Evolutionary conservation across 176 grass and related monocot species (phyloP).

Genomic region (Hordeum vulgare): DNA sequence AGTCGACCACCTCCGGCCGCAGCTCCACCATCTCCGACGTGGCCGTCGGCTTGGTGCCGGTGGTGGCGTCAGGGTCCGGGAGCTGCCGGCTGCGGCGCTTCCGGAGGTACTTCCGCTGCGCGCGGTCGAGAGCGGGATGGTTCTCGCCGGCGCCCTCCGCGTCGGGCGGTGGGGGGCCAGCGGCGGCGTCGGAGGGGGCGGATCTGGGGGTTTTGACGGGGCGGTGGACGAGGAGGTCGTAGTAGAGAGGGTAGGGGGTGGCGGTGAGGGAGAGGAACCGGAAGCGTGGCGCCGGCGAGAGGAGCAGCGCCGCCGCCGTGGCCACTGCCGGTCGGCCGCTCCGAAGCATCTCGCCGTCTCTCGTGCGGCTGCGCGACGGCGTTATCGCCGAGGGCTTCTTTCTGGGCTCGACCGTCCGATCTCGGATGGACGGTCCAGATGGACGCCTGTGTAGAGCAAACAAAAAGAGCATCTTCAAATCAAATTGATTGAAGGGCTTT

Average conservation of each 20-base stretch:
- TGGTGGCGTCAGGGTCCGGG: constrained; percentile 26
- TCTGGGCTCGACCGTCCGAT: background rate
- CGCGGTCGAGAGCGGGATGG: constrained; percentile 30
- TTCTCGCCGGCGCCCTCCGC: background rate
- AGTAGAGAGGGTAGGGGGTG: constrained; percentile 84
- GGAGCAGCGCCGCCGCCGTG: constrained; percentile 14
- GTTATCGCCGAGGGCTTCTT: background rate
- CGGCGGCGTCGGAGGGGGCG: constrained; percentile 1
- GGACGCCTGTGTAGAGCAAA: background rate
- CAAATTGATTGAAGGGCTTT: background rate
- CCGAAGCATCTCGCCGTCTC: constrained; percentile 29
- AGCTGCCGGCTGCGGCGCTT: constrained; percentile 39
- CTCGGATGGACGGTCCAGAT: background rate
- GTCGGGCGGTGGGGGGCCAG: background rate
- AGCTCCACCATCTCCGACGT: constrained; percentile 59
- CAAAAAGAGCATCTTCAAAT: background rate
- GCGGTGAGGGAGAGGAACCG: constrained; percentile 61
- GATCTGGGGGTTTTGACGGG: constrained; percentile 32
- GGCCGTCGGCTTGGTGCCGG: constrained; percentile 18
- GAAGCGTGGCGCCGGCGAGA: constrained; percentile 7
- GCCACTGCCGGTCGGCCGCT: constrained; percentile 11
- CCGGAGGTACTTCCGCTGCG: constrained; percentile 47
- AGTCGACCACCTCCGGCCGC: constrained; percentile 80
- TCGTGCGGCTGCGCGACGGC: background rate
- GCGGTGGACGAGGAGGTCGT: constrained; percentile 73